phyloP scores from a whole-genome alignment of 164 flowering plant genomes.

The Akebia trifoliata region DNA sequence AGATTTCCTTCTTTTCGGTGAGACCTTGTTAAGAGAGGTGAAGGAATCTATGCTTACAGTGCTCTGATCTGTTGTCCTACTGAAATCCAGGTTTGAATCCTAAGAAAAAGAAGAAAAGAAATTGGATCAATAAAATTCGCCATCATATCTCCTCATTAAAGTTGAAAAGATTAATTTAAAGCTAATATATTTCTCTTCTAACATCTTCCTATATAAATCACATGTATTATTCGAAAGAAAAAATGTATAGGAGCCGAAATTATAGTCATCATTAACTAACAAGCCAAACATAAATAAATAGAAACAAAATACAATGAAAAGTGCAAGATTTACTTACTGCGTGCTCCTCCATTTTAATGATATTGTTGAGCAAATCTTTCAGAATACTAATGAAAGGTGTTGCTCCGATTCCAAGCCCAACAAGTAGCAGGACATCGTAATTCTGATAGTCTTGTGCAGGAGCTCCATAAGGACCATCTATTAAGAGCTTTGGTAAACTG shows the following conservation, averaged over 20 bases:
- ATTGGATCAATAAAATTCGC: not conserved
- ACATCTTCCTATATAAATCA: too few relatives aligned
- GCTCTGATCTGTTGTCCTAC: conserved; percentile 56
- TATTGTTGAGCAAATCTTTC: conserved; percentile 65
- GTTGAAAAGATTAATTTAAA: not conserved
- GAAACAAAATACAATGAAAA: not conserved
- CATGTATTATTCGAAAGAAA: too few relatives aligned
- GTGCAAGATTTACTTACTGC: conserved; percentile 26
- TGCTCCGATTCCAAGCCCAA: conserved; percentile 97
- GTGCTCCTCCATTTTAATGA: conserved; percentile 50
- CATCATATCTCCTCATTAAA: not conserved
- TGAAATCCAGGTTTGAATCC: conserved; percentile 69
- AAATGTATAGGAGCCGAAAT: too few relatives aligned
- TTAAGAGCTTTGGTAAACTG: conserved; percentile 69
- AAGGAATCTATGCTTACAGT: conserved; percentile 47
- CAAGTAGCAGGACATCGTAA: conserved; percentile 86
- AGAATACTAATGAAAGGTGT: conserved; percentile 98
- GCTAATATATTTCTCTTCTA: too few relatives aligned
- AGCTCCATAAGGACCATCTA: conserved; percentile 99
- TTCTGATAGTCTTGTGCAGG: conserved; percentile 90
- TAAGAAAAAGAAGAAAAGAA: conserved; percentile 11
- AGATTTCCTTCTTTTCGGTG: conserved; percentile 45
- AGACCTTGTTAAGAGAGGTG: conserved; percentile 23
- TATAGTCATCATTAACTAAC: not conserved
- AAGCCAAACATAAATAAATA: not conserved